Conservation (phyloP, 2,329 filamentous ascomycete species). For the Aspergillus cejpii region DNA sequence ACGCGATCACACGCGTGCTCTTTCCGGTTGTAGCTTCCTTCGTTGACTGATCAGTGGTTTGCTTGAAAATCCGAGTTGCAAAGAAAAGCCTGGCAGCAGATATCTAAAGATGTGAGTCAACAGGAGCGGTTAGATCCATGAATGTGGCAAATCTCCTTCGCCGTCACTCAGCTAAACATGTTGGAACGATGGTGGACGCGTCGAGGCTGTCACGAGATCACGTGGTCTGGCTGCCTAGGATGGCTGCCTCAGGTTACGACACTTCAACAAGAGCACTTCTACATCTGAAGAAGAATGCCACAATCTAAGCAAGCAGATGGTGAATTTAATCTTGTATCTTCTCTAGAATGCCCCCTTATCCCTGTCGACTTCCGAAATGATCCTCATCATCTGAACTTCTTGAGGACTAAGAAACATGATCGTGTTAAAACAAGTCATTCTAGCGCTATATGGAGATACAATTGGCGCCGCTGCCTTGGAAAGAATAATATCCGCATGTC, state of each 20-base stretch:
- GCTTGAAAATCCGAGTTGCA: neutral
- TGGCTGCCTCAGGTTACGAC: slow-evolving; percentile 8
- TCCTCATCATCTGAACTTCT: no score
- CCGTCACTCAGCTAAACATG: slow-evolving; percentile 10
- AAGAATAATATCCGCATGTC: no score
- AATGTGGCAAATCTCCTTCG: slow-evolving; percentile 19
- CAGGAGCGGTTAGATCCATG: slow-evolving; percentile 2
- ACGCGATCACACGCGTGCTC: slow-evolving; percentile 13
- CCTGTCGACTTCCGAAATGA: no score
- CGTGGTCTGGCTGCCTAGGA: slow-evolving; percentile 20
- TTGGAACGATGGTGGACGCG: slow-evolving; percentile 23
- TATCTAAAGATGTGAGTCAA: neutral
- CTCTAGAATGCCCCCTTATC: no score
- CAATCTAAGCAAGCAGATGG: no score
- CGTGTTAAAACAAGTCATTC: no score
- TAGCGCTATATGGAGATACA: no score
- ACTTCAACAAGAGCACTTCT: neutral
- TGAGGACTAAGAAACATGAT: no score
- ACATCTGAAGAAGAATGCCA: no score
- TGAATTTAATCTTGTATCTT: no score
- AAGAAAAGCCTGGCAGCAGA: neutral
- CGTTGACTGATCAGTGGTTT: neutral
- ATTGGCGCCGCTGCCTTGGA: no score
- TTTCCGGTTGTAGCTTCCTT: slow-evolving; percentile 7
- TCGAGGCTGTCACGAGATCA: slow-evolving; percentile 34